Evolutionary conservation across 2,329 filamentous ascomycete species (phyloP), one percentile per base, ranked within the genome.

Genomic region (Paraphoma chrysanthemicola): DNA sequence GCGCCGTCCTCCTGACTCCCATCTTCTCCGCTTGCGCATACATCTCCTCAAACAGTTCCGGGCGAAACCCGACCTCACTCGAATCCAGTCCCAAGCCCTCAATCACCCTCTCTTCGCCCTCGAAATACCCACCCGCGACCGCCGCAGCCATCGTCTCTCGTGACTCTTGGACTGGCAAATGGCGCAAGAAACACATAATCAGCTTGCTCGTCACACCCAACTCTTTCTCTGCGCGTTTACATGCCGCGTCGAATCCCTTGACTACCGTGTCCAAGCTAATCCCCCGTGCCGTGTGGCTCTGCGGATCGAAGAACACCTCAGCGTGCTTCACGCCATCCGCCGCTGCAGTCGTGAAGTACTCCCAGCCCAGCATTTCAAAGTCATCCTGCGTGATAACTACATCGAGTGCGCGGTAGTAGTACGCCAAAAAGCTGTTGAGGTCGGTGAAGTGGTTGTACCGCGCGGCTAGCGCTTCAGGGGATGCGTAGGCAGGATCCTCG

Each of bases 241-340:
- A 84, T 1, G 88, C 90, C 1, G 81, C 80, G 0, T 78, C 78
- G 65, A 92, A 87, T 2, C 90, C 91, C 3, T 75, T 71, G 3
- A 92, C 81, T 18, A 93, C 83, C 1, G 85, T 88, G 14, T 82
- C 78, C 69, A 91, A 89, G 7, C 81, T 63, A 3, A 93, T 78
- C 5, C 88, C 88, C 16, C 90, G 83, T 11, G 77, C 78, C 4
- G 86, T 83, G 74, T 93, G 91, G 1, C 88, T 89, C 75, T 93
- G 90, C 1, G 90, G 90, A 72, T 93, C 91, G 78, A 93, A 93
- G 79, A 92, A 93, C 62, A 92, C 83, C 74, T 93, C 90, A 12
- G 88, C 88, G 69, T 93, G 90, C 47, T 85, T 82, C 1, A 93
- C 87, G 38, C 86, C 86, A 59, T 92, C 86, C 1, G 78, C 77